A percentile compares a stretch with the other conserved stretches of the same genome.
These are phyloP conservation scores for Phytophthora meadii DNA, from an alignment of 352 stramenopile genomes.

Conservation along the genomic window DNA sequence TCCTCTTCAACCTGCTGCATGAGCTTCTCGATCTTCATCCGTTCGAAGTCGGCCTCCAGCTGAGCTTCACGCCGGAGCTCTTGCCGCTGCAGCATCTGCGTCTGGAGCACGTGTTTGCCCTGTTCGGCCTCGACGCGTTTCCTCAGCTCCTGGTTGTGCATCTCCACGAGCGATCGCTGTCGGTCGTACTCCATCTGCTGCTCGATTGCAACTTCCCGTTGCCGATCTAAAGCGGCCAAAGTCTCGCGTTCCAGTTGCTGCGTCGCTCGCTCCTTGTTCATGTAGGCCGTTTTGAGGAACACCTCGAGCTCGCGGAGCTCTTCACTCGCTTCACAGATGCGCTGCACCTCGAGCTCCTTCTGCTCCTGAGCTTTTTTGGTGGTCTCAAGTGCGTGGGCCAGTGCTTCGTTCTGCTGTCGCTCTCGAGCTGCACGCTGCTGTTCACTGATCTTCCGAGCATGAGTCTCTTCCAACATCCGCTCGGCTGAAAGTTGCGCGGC, in stretches of 20 bases:
- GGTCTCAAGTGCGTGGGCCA: constrained; percentile 77
- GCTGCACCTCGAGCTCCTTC: constrained; percentile 87
- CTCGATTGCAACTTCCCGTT: constrained; percentile 88
- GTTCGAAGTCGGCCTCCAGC: constrained; percentile 77
- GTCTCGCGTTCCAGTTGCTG: constrained; percentile 91
- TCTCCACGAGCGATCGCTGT: constrained; percentile 77
- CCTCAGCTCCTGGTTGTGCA: constrained; percentile 61
- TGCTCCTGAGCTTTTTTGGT: constrained; percentile 69
- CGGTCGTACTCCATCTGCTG: constrained; percentile 94
- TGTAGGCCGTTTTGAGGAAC: constrained; percentile 93
- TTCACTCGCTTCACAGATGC: constrained; percentile 91
- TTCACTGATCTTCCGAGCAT: constrained; percentile 14
- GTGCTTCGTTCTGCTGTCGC: constrained; percentile 73
- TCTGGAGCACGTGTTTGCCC: constrained; percentile 71
- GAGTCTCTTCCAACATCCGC: constrained; percentile 68
- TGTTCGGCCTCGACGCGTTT: constrained; percentile 76
- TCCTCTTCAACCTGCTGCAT: constrained; percentile 89
- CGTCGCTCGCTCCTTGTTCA: constrained; percentile 93
- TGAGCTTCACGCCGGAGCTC: constrained; percentile 72
- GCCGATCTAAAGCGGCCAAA: constrained; percentile 72
- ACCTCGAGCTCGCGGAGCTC: constrained; percentile 91
- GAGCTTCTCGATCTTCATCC: constrained; percentile 85
- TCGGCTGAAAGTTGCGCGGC: constrained; percentile 73
- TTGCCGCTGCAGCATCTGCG: constrained; percentile 73
- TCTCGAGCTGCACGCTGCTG: constrained; percentile 46